A percentile compares a stretch with the other conserved stretches of the same genome.
These are phyloP conservation scores for Acacia confusa DNA, from an alignment of 306 rosid species.

Conservation along the genomic window DNA sequence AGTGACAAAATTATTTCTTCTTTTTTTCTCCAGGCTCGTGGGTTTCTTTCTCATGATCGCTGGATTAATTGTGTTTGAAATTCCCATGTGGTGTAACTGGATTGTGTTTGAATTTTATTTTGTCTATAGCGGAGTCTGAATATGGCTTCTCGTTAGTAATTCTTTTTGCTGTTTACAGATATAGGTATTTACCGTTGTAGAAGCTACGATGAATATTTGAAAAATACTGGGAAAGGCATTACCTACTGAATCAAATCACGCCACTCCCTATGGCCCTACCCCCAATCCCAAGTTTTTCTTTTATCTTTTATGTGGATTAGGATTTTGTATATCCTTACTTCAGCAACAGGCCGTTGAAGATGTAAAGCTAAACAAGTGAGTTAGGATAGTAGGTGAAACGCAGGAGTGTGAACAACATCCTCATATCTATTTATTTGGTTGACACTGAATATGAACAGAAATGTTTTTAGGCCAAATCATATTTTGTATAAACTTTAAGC, in stretches of 20 bases:
- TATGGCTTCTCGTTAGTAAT: slow-evolving; percentile 12
- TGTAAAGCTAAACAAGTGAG: neutral
- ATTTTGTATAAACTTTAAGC: neutral
- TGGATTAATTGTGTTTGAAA: neutral
- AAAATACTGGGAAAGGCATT: slow-evolving; percentile 19
- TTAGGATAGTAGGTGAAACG: neutral
- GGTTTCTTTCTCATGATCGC: neutral
- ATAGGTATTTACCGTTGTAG: neutral
- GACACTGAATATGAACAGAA: slow-evolving; percentile 8
- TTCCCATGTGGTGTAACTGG: neutral
- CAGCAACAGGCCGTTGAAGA: slow-evolving; percentile 4
- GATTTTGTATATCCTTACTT: slow-evolving; percentile 28
- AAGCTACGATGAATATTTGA: neutral
- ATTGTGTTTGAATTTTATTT: neutral
- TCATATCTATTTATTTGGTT: slow-evolving; percentile 10
- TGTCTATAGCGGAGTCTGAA: neutral
- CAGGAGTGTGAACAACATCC: neutral
- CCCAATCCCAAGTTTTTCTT: neutral
- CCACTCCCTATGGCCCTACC: neutral
- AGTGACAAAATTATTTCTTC: neutral
- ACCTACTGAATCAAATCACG: neutral
- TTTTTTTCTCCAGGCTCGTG: neutral
- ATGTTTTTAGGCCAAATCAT: neutral
- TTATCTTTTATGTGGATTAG: slow-evolving; percentile 25
- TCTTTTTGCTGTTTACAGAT: neutral